Conservation (phyloP, 2,329 filamentous ascomycete genomes). For the Nothophaeocryptopus gaeumannii region DNA sequence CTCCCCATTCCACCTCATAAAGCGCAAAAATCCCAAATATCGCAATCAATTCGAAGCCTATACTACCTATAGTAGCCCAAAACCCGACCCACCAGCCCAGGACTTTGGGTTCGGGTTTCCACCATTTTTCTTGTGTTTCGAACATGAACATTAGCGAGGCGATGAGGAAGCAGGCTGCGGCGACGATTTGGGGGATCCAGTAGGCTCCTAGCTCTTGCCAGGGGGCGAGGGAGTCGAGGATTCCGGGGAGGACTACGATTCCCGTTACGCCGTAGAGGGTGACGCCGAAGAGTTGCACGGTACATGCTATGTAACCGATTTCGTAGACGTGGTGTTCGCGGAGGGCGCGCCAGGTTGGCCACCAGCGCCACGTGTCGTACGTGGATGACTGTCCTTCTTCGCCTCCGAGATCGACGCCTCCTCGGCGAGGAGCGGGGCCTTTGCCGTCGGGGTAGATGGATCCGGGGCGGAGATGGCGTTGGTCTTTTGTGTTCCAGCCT, state of each 20-base stretch:
- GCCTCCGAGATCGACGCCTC: constrained; percentile 17
- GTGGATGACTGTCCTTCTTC: constrained; percentile 9
- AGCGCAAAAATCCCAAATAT: constrained; percentile 13
- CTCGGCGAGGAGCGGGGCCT: constrained; percentile 18
- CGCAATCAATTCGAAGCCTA: constrained; percentile 28
- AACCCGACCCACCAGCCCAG: constrained; percentile 35
- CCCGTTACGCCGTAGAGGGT: constrained; percentile 28
- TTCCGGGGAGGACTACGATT: constrained; percentile 29
- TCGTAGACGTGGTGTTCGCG: constrained; percentile 29
- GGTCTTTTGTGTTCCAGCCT: constrained; percentile 21
- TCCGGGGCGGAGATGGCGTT: constrained; percentile 16
- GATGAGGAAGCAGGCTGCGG: constrained; percentile 29
- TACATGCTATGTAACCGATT: constrained; percentile 31
- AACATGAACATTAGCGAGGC: constrained; percentile 31
- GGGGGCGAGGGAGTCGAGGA: constrained; percentile 23
- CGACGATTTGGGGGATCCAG: constrained; percentile 32
- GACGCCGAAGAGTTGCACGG: constrained; percentile 31
- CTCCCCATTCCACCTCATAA: constrained; percentile 11
- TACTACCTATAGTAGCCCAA: constrained; percentile 27
- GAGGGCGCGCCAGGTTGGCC: constrained; percentile 26
- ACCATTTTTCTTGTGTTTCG: constrained; percentile 34
- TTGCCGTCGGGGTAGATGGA: constrained; percentile 19
- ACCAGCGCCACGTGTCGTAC: constrained; percentile 19
- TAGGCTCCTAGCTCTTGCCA: constrained; percentile 26
- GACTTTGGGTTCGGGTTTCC: constrained; percentile 22